Base-by-base conservation (phyloP, 495 filamentous ascomycete species). In the Terfezia boudieri region DNA sequence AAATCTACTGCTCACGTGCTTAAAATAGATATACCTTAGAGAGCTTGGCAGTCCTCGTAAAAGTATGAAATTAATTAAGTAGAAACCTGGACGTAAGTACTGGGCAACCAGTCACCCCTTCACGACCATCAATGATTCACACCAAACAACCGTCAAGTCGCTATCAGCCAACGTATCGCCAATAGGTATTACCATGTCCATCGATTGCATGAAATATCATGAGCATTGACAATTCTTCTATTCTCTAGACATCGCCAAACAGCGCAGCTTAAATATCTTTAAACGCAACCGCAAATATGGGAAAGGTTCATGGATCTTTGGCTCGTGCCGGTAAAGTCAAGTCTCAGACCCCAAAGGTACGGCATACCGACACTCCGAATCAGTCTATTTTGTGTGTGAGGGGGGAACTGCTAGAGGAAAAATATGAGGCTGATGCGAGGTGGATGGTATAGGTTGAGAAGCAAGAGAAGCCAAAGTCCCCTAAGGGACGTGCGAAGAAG, bases 401-500 rank as follows among this genome's bases (percentile, higher is more conserved):
- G 51, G 36, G n/a, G 23, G 17, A 49, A 49, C 26, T 9, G 6
- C 16, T 22, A 43, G 43, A 52, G 46, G 37, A 56, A 7, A 37
- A 53, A 50, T 48, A 56, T 56, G 36, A 37, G 35, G 35, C 11
- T 23, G 50, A 46, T 22, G 54, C 6, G 17, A n/a, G 23, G 12
- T 38, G 26, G 26, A 32, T n/a, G 49, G 22, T 51, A 20, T 51
- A 85, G 82, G 84, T 89, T 64, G 84, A 90, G 72, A 79, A 79
- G 48, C 82, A 86, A 73, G 84, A 90, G 77, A 90, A 90, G 76
- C 77, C 83, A 70, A 88, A 88, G 79, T 76, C 75, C 61, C 90
- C 90, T 69, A 96, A 99, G 80, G 90, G 90, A 69, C 86, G 90
- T 64, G 90, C 90, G 61, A 89, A 89, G 81, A 99, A 98, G 86